phyloP scores from a whole-genome alignment of 257 asterid species.

The Nicotiana benthamiana region DNA sequence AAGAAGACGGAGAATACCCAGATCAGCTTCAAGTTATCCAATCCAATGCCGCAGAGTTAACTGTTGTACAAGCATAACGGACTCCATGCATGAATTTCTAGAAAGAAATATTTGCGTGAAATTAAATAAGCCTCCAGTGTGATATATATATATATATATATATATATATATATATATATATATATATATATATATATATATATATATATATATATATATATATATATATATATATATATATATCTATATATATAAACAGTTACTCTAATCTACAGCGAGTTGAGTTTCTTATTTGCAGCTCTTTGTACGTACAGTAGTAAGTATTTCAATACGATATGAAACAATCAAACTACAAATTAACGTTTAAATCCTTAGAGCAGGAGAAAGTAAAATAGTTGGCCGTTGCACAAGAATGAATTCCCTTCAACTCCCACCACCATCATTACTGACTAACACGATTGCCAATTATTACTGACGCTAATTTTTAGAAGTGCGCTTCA shows the following conservation, averaged over 20 bases:
- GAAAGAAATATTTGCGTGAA: not conserved
- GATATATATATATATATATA: not conserved
- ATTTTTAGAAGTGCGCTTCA: too few species aligned
- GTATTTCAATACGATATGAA: not conserved
- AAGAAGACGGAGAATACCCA: slow-evolving; percentile 29
- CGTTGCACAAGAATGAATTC: too few species aligned
- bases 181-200: too few species aligned
- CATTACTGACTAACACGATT: too few species aligned
- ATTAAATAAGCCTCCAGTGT: not conserved
- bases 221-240: too few species aligned
- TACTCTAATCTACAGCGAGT: not conserved
- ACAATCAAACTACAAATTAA: not conserved
- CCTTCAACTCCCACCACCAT: too few species aligned
- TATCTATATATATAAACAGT: too few species aligned
- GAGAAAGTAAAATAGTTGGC: too few species aligned
- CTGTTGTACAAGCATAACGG: not conserved
- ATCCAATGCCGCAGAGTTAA: slow-evolving; percentile 35
- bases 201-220: too few species aligned
- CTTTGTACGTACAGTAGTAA: not conserved
- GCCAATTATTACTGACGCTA: too few species aligned
- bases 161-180: not conserved
- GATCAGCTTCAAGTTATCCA: slow-evolving; percentile 31
- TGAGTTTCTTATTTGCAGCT: not conserved
- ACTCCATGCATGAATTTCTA: not conserved
- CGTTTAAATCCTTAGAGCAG: too few species aligned